phyloP scores from a whole-genome alignment of 208 protist genomes.

The Trypanosoma caninum region DNA sequence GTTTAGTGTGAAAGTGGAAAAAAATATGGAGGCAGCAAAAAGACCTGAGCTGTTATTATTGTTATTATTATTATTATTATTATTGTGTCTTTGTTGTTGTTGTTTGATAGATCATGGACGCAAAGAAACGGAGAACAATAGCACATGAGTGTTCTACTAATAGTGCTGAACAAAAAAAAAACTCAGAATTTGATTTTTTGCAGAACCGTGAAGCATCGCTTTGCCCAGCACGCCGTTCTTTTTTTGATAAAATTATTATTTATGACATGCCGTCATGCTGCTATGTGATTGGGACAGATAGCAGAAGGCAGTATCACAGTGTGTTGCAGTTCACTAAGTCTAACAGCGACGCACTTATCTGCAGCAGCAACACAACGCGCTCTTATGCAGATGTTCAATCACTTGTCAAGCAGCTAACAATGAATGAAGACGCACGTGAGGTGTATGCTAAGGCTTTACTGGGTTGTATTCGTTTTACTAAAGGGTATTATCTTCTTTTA shows the following conservation, averaged over 20 bases:
- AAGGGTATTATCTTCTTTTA: constrained; percentile 93
- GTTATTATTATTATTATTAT: too few relatives aligned
- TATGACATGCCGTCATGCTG: constrained; percentile 54
- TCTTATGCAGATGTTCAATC: constrained; percentile 32
- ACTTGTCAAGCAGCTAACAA: constrained; percentile 28
- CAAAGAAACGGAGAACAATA: neutral
- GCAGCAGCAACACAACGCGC: neutral
- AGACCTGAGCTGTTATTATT: too few relatives aligned
- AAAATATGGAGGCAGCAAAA: too few relatives aligned
- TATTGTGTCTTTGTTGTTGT: neutral
- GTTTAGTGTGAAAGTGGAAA: too few relatives aligned
- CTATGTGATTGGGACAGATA: constrained; percentile 54
- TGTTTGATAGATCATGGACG: neutral
- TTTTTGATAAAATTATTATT: constrained; percentile 42
- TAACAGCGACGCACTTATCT: constrained; percentile 7
- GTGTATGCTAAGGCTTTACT: constrained; percentile 46
- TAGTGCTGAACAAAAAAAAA: neutral
- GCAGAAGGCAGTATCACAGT: neutral
- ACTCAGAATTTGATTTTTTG: constrained; percentile 1
- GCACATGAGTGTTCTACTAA: neutral
- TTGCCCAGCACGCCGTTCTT: constrained; percentile 1
- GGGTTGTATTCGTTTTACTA: constrained; percentile 90
- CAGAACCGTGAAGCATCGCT: constrained; percentile 6
- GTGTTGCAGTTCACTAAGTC: constrained; percentile 19
- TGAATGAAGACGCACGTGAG: constrained; percentile 9